Base-by-base conservation (phyloP, 345 rosid genomes). In the Adansonia digitata region DNA sequence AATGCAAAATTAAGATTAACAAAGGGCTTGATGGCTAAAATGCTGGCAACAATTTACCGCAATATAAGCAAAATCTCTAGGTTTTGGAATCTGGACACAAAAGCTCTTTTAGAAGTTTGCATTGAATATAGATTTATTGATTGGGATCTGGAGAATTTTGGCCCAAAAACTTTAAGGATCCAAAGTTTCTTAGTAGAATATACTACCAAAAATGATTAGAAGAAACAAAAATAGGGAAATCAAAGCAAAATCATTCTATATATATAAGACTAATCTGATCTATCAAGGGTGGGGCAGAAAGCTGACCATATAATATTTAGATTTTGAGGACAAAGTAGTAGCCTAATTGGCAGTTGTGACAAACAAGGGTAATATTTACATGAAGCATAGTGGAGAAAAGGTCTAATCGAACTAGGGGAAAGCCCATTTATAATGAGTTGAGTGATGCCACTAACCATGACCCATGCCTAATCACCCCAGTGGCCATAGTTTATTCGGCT, bases 301-400 rank as follows among this genome's bases (percentile, higher is more conserved):
- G 46, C 7, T n/a, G 46, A 17, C 22, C 56, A 45, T 27, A 18
- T 18, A n/a, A n/a, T 12, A 34, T 29, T 27, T 43, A 17, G 60
- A 46, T 17, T 5, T 14, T 5, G 59, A 70, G 35, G 6, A 24
- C 17, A 26, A 5, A 31, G 29, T 14, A 15, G 40, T 22, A 60
- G 11, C 45, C 60, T 31, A 22, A 22, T 22, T 55, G 60, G 14
- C 29, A 55, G 60, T 22, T 51, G 6, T 4, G 14, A 22, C 2
- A 11, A 49, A 18, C 1, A 31, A 1, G 42, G 62, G 17, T 8
- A 71, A 34, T 35, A 46, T 35, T 52, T 71, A 31, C n/a, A 18
- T 51, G 74, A 62, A 70, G 45, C 74, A 70, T 29, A 70, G 2
- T 52, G 10, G 29, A 70, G 9, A 13, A 11, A 62, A 70, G 74